A percentile compares a stretch with the other conserved stretches of the same genome.
Evolutionary conservation across 805 yeast genomes (phyloP).

Genomic region (Blastobotrys muscicola): DNA sequence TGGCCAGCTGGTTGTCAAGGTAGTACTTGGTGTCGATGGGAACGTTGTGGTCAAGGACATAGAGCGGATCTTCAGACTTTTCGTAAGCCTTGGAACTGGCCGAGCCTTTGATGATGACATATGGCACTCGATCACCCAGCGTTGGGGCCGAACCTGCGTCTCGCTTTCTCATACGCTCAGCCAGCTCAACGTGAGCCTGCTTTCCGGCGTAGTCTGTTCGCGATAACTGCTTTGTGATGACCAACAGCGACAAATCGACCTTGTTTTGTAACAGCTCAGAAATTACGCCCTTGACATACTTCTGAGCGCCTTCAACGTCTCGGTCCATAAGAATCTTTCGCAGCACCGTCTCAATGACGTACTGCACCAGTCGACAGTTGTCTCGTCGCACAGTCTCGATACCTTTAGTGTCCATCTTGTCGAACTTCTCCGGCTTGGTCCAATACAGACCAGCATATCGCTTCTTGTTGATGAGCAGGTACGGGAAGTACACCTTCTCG

Average conservation of each 20-base stretch:
- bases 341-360: conserved; percentile 86
- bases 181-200: conserved; percentile 94
- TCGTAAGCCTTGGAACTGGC: conserved; percentile 81
- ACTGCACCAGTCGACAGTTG: conserved; percentile 88
- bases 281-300: conserved; percentile 76
- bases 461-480: conserved; percentile 86
- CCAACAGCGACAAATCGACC: conserved; percentile 85
- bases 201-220: conserved; percentile 88
- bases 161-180: conserved; percentile 91
- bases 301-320: conserved; percentile 75
- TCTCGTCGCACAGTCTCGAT: conserved; percentile 98
- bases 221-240: conserved; percentile 86
- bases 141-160: conserved; percentile 97
- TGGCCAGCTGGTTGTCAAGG: conserved; percentile 82
- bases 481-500: conserved; percentile 94
- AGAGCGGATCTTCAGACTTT: conserved; percentile 94
- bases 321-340: conserved; percentile 79
- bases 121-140: conserved; percentile 96
- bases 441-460: conserved; percentile 96
- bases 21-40: conserved; percentile 94
- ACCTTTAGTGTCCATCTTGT: conserved; percentile 97
- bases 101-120: conserved; percentile 77
- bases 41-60: conserved; percentile 80
- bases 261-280: conserved; percentile 85
- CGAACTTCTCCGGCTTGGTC: conserved; percentile 87